Percentiles rank a stretch among this genome's conserved stretches.
Evolutionary conservation across 2,329 filamentous ascomycete species (phyloP).

Genomic region (Arthrobotrys megalospora): DNA sequence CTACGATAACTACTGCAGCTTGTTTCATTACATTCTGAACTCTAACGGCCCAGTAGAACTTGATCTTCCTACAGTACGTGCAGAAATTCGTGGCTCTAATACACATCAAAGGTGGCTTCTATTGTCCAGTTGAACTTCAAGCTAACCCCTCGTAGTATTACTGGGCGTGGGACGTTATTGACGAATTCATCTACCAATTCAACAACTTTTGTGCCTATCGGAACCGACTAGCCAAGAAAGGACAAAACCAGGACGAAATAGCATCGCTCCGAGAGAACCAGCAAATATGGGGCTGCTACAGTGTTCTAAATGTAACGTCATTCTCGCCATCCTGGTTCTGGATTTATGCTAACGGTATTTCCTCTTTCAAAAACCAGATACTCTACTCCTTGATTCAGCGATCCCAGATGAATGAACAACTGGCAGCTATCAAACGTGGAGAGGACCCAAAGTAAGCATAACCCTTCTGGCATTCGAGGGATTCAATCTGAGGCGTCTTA

Average conservation of each 20-base stretch:
- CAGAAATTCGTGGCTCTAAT: conserved; percentile 8
- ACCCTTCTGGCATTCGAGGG: neutral
- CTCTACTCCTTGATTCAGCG: conserved; percentile 99
- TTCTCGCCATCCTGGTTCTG: neutral
- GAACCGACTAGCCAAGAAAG: conserved; percentile 85
- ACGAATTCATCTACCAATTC: conserved; percentile 99
- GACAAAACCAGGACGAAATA: conserved; percentile 91
- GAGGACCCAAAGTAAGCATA: conserved; percentile 79
- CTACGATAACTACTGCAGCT: conserved; percentile 99
- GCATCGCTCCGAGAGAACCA: conserved; percentile 93
- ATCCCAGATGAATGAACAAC: conserved; percentile 97
- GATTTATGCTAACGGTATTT: neutral
- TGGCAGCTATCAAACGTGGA: conserved; percentile 92
- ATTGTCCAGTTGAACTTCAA: neutral
- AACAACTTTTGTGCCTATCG: conserved; percentile 99
- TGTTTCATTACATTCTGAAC: conserved; percentile 99
- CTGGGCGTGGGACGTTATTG: conserved; percentile 99
- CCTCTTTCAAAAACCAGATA: conserved; percentile 67
- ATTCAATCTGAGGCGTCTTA: neutral
- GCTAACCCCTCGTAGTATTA: conserved; percentile 78
- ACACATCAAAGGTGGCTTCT: neutral
- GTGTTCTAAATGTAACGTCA: conserved; percentile 82
- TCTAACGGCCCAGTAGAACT: conserved; percentile 98
- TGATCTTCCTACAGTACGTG: conserved; percentile 91
- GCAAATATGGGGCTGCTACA: conserved; percentile 99